These are phyloP conservation scores for Apiotrichum sp. DNA, from an alignment of 1,284 basidiomycete genomes.

Conservation along the genomic window DNA sequence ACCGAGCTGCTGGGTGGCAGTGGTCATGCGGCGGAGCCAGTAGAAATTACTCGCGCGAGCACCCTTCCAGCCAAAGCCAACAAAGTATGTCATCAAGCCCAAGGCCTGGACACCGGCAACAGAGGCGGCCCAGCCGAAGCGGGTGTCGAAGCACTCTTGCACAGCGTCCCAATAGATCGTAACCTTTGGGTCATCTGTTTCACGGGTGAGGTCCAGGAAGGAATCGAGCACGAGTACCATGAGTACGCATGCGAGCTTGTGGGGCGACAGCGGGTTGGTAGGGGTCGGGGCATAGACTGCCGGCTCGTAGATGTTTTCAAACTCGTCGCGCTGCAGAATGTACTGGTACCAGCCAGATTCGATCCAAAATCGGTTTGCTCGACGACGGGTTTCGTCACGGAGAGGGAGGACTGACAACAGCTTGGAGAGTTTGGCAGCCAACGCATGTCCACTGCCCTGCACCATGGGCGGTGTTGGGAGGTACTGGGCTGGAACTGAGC, in stretches of 20 bases:
- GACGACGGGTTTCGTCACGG: constrained; percentile 23
- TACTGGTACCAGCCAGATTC: constrained; percentile 35
- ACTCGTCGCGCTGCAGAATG: constrained; percentile 33
- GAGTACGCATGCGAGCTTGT: constrained; percentile 42
- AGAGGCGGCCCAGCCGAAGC: constrained; percentile 39
- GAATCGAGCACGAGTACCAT: constrained; percentile 39
- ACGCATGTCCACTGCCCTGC: constrained; percentile 1
- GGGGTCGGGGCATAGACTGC: constrained; percentile 36
- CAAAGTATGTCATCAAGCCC: constrained; percentile 34
- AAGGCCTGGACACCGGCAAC: constrained; percentile 40
- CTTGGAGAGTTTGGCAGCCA: constrained; percentile 16
- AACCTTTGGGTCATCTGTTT: constrained; percentile 26
- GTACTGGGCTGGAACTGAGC: constrained; percentile 36
- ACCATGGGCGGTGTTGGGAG: constrained; percentile 15
- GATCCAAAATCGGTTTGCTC: constrained; percentile 28
- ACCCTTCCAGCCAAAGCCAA: constrained; percentile 39
- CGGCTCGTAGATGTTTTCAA: constrained; percentile 35
- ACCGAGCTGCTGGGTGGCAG: constrained; percentile 35
- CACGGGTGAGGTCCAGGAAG: constrained; percentile 31
- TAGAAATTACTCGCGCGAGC: constrained; percentile 36
- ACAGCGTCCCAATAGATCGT: constrained; percentile 37
- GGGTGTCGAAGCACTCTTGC: constrained; percentile 39
- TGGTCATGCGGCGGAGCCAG: constrained; percentile 40
- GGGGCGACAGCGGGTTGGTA: constrained; percentile 37
- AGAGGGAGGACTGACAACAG: constrained; percentile 31